Evolutionary conservation across 257 asterid species (phyloP).

Genomic region (Mitragyna speciosa): DNA sequence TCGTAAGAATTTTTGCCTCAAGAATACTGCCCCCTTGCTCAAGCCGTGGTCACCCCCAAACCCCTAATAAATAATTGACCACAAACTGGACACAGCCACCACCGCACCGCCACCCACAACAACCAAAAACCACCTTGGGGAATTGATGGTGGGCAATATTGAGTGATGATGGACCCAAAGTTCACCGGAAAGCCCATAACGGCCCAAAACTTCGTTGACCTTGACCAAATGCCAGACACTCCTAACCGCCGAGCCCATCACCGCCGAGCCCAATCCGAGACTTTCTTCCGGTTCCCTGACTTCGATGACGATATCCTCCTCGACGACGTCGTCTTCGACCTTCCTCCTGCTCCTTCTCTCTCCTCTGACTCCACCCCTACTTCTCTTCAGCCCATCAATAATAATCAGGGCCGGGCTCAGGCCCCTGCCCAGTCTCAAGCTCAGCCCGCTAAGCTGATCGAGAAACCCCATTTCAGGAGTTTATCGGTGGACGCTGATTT

Average conservation of each 20-base stretch:
- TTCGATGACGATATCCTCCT: conserved; percentile 62
- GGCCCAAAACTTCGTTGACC: conserved; percentile 46
- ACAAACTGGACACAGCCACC: not conserved
- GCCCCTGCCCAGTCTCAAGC: conserved; percentile 14
- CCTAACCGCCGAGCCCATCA: conserved; percentile 66
- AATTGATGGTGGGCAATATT: not conserved
- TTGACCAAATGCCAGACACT: conserved; percentile 78
- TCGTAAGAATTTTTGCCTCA: too few species aligned
- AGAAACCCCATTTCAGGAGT: conserved; percentile 63
- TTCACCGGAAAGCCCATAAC: conserved; percentile 51
- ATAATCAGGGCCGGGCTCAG: conserved; percentile 1
- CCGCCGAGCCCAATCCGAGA: conserved; percentile 90
- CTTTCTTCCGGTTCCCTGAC: conserved; percentile 77
- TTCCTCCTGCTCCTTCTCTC: conserved; percentile 39
- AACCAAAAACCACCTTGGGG: not conserved
- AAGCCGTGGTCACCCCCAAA: too few species aligned
- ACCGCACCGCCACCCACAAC: not conserved
- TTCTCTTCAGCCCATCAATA: conserved; percentile 17
- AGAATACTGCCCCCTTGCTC: not conserved
- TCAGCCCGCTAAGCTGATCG: conserved; percentile 31
- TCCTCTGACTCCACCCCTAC: conserved; percentile 8
- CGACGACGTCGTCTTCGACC: conserved; percentile 63
- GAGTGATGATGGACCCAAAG: conserved; percentile 55
- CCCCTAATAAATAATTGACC: not conserved
- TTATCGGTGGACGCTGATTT: conserved; percentile 84